Base-by-base conservation (phyloP, 768 basidiomycete species). In the Suillus lakei region DNA sequence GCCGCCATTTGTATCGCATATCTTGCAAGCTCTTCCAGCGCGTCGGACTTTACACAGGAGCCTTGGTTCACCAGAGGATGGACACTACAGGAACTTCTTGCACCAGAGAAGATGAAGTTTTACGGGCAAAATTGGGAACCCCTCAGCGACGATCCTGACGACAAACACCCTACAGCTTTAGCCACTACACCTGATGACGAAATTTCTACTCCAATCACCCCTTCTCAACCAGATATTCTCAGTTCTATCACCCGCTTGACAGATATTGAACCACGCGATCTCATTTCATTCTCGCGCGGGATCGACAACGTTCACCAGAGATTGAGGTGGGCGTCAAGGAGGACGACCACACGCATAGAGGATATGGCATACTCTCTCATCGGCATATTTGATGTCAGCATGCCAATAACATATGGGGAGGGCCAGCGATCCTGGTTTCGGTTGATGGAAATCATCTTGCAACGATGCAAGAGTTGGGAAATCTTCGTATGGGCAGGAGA, bases 381-480 rank as follows among this genome's bases (percentile, higher is more conserved):
- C 7, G 71, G 71, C 21, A 18, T 74, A 16, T 72, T 75, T 55
- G 63, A 73, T 26, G 63, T 71, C 59, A 68, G 63, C 23, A 53
- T 76, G 9, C 64, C 73, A 2, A 65, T 76, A 9, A 61, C 65
- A 1, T 75, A 75, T 34, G 75, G 73, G 1, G 75, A 73, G 43
- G 73, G 66, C 5, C 61, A 66, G 15, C 61, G 66, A 61, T 73
- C 74, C 1, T 76, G 68, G 58, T 68, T 64, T 61, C 66, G 71
- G 51, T 36, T 75, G 8, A 69, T 71, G 60, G 43, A 34, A 30
- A 53, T 21, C 18, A 60, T 60, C 44, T 56, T 62, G 21, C 34
- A 58, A 54, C 54, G 44, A 28, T 54, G 58, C 50, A 54, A 56
- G 21, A 58, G 61, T 28, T 66, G 61, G 65, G 65, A 62, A 18